phyloP scores from a whole-genome alignment of 2,329 filamentous ascomycete species.

The Talaromyces rugulosus region DNA sequence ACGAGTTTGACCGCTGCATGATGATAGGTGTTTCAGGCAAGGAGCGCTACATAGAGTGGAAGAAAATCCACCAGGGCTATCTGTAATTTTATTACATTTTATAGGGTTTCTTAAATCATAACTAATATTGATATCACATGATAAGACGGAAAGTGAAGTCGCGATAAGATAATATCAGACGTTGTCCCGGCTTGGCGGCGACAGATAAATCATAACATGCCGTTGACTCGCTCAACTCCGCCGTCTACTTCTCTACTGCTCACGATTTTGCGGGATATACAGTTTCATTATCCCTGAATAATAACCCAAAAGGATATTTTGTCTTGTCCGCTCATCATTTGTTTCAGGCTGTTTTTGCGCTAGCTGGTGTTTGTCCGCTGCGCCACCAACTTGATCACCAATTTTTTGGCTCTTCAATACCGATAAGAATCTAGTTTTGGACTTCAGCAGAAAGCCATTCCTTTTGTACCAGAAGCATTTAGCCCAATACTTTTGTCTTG shows the following conservation, averaged over 20 bases:
- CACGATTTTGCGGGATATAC: background rate
- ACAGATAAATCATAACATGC: background rate
- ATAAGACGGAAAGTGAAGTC: too few relatives aligned
- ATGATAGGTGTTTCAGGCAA: too few relatives aligned
- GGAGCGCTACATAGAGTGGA: too few relatives aligned
- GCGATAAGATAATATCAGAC: background rate
- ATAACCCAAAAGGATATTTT: background rate
- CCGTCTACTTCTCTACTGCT: background rate
- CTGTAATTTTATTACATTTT: too few relatives aligned
- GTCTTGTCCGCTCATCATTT: background rate
- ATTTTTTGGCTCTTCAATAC: background rate
- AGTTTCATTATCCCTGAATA: background rate
- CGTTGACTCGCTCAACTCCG: background rate
- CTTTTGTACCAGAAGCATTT: background rate
- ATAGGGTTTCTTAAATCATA: too few relatives aligned
- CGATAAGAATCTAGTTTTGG: background rate
- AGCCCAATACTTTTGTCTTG: background rate
- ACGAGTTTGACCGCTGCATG: too few relatives aligned
- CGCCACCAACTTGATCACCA: background rate
- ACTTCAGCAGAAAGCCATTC: background rate
- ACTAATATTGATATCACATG: too few relatives aligned
- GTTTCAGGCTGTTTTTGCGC: background rate
- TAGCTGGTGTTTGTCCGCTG: background rate
- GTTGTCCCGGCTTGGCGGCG: background rate
- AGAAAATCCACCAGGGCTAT: too few relatives aligned